Conservation (phyloP, 208 protist species). For the Crithidia mellificae region DNA sequence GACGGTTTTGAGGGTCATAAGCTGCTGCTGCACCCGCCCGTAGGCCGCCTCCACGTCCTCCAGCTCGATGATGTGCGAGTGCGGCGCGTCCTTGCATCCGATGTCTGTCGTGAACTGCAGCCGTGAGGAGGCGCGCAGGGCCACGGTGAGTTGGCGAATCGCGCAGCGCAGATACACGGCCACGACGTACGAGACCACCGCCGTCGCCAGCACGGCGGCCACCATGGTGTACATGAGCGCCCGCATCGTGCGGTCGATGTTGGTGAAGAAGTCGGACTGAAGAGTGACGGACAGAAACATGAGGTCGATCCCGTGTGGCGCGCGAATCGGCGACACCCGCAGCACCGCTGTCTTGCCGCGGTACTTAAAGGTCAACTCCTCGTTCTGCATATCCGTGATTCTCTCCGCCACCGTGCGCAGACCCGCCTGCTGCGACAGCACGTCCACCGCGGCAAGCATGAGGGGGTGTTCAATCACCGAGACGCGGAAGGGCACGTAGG, state of each 20-base stretch:
- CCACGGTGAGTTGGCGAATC: slow-evolving; percentile 17
- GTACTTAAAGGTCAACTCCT: not conserved
- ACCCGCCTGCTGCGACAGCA: not conserved
- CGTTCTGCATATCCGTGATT: not conserved
- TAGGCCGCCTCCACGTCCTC: slow-evolving; percentile 20
- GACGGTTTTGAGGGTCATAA: slow-evolving; percentile 27
- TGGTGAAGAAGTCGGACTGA: slow-evolving; percentile 23
- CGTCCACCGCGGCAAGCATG: slow-evolving; percentile 10
- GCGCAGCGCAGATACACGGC: slow-evolving; percentile 19
- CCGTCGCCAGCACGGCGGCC: not conserved
- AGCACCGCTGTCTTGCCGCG: slow-evolving; percentile 18
- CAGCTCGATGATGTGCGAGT: slow-evolving; percentile 23
- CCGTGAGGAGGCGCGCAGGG: slow-evolving; percentile 20
- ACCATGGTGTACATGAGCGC: slow-evolving; percentile 17
- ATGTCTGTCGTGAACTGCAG: slow-evolving; percentile 22
- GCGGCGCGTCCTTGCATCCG: not conserved
- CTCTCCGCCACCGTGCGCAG: not conserved
- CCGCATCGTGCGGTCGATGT: slow-evolving; percentile 15
- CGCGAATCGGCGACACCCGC: slow-evolving; percentile 12
- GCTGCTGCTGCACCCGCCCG: slow-evolving; percentile 27
- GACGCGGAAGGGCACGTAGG: slow-evolving; percentile 1
- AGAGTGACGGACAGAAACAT: slow-evolving; percentile 30
- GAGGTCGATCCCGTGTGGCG: not conserved
- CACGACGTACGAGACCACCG: slow-evolving; percentile 10
- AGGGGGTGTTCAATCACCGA: slow-evolving; percentile 17